Percentiles rank a stretch among this genome's conserved stretches.
Evolutionary conservation across 108 stramenopile genomes (phyloP).

Genomic region (Seminavis robusta): DNA sequence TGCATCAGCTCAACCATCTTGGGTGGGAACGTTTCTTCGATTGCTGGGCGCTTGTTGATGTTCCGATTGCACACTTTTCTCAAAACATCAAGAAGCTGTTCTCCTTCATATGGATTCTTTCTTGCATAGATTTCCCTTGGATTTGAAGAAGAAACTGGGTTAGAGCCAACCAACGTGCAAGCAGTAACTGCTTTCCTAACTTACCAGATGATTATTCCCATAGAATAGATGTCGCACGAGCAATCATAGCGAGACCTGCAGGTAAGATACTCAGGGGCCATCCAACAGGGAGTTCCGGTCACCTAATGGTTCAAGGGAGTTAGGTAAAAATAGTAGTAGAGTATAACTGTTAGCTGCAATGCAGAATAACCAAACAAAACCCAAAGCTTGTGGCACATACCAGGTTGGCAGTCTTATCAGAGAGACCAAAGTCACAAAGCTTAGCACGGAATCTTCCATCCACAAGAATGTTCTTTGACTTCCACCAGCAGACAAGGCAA

Average conservation of each 20-base stretch:
- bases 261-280: slow-evolving; percentile 85
- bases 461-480: too few species aligned
- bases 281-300: slow-evolving; percentile 96
- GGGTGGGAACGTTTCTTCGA: slow-evolving; percentile 19
- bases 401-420: slow-evolving; percentile 33
- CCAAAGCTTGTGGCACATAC: too few species aligned
- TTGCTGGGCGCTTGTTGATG: slow-evolving; percentile 45
- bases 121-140: slow-evolving; percentile 35
- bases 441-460: too few species aligned
- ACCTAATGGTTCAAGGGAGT: too few species aligned
- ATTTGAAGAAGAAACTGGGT: too few species aligned
- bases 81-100: slow-evolving; percentile 33
- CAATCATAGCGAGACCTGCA: slow-evolving; percentile 35
- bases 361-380: too few species aligned
- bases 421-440: too few species aligned
- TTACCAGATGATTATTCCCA: slow-evolving; percentile 58
- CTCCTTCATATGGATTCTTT: slow-evolving; percentile 51
- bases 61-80: slow-evolving; percentile 24
- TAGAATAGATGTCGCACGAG: slow-evolving; percentile 56
- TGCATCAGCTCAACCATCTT: slow-evolving; percentile 6
- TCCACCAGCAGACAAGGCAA: too few species aligned
- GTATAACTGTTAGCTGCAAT: too few species aligned
- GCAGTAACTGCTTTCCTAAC: too few species aligned
- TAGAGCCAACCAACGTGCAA: too few species aligned
- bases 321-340: too few species aligned